Evolutionary conservation across 495 filamentous ascomycete species (phyloP), one percentile per base, ranked within the genome.

Genomic region (Aspergillus saccharolyticus): DNA sequence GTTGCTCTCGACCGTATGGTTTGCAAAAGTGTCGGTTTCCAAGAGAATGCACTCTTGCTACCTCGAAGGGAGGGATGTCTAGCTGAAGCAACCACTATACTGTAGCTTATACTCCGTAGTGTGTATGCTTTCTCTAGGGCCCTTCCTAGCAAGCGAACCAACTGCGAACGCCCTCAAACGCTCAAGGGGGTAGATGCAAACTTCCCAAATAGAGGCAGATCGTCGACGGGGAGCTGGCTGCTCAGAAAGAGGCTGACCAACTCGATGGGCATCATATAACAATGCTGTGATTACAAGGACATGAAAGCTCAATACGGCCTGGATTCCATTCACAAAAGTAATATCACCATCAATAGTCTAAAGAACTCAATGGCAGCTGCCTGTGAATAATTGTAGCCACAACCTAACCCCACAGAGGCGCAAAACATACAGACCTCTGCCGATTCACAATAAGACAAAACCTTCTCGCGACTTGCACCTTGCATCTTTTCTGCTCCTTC

Each of bases 231-330:
- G 47, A n/a, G n/a, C n/a, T n/a, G n/a, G 47, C 47, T 50, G 47
- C 25, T 61, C 59, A 43, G n/a, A n/a, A 57, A 48, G 4, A 55
- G 59, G 59, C 50, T 50, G 49, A 30, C 50, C 53, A 24, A 43
- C 48, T 30, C 49, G 54, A 20, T 24, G 33, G 57, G 54, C 54
- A 60, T 52, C 14, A 54, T 22, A 48, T 43, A 30, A 24, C 44
- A 6, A 20, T n/a, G 44, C 4, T 47, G 44, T 47, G 19, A 47
- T 19, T 47, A n/a, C 44, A 12, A 47, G 19, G 17, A 45, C n/a
- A 28, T n/a, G n/a, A 30, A 30, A 30, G 4, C 4, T 46, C 44
- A 18, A 20, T 18, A 8, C n/a, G 8, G 19, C 20, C 44, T 18
- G 44, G 10, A 19, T 9, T 21, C 44, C 22, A 12, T 39, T 46